phyloP scores from a whole-genome alignment of 2,329 filamentous ascomycete species.

The Pyrenophora graminea region DNA sequence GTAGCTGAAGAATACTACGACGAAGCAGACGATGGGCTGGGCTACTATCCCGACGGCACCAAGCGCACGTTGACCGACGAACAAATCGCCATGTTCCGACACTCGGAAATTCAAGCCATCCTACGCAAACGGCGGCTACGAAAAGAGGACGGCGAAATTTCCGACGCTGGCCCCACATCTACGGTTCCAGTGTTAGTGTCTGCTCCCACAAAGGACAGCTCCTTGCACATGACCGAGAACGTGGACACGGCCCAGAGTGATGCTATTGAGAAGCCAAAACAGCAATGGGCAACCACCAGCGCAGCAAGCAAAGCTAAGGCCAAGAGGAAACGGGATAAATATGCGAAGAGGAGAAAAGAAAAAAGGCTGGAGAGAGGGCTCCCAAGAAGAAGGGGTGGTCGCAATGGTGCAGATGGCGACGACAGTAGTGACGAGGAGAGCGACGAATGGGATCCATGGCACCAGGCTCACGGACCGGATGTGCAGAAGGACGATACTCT shows the following conservation, averaged over 20 bases:
- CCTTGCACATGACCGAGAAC: conserved; percentile 5
- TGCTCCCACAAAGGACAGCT: background rate
- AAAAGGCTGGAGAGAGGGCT: conserved; percentile 20
- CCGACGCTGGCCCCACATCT: conserved; percentile 12
- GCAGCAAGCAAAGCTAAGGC: conserved; percentile 31
- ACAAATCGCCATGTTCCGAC: conserved; percentile 86
- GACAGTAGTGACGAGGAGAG: conserved; percentile 41
- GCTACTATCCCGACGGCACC: conserved; percentile 83
- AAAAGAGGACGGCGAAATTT: conserved; percentile 27
- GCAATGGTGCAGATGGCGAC: conserved; percentile 13
- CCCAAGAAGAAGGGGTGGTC: conserved; percentile 11
- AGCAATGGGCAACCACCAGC: conserved; percentile 36
- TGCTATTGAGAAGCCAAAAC: conserved; percentile 23
- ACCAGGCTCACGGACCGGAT: conserved; percentile 52
- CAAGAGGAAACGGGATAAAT: conserved; percentile 30
- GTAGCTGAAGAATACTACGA: conserved; percentile 36
- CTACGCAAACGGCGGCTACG: conserved; percentile 47
- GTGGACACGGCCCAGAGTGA: conserved; percentile 19
- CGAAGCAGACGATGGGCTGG: conserved; percentile 68
- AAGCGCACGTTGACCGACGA: conserved; percentile 90
- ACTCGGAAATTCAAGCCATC: conserved; percentile 80
- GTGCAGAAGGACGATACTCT: conserved; percentile 45
- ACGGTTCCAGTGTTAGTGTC: background rate
- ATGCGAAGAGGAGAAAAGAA: conserved; percentile 32
- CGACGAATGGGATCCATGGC: conserved; percentile 51